phyloP scores from a whole-genome alignment of 1,284 basidiomycete genomes.

The Marasmius oreades region DNA sequence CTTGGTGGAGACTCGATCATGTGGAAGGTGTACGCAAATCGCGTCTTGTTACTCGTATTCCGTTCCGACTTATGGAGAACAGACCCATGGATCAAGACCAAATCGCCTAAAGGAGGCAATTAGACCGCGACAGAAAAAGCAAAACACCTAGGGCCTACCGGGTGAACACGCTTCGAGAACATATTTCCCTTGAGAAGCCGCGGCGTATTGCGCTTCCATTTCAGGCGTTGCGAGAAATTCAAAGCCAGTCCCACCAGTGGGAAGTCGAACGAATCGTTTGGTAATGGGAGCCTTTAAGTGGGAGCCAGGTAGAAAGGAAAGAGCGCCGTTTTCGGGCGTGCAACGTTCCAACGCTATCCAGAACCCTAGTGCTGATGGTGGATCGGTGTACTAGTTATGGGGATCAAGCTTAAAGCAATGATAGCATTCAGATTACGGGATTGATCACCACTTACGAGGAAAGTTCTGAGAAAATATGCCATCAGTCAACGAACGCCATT shows the following conservation, averaged over 20 bases:
- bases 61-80: conserved; percentile 87
- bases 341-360: conserved; percentile 95
- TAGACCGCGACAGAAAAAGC: background rate
- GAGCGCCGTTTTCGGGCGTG: conserved; percentile 80
- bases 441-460: conserved; percentile 46
- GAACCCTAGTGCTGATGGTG: conserved; percentile 88
- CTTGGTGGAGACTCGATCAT: conserved; percentile 75
- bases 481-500: background rate
- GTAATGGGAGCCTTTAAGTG: conserved; percentile 71
- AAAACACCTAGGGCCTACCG: conserved; percentile 41
- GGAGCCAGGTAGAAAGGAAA: conserved; percentile 91
- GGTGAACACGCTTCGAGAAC: conserved; percentile 73
- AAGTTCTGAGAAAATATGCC: conserved; percentile 46
- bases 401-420: conserved; percentile 1
- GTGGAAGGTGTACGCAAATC: conserved; percentile 94
- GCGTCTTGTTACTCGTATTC: conserved; percentile 68
- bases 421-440: background rate
- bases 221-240: conserved; percentile 52
- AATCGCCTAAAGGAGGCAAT: conserved; percentile 49
- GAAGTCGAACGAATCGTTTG: conserved; percentile 80
- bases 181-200: conserved; percentile 48
- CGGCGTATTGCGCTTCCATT: conserved; percentile 32
- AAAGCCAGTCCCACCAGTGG: conserved; percentile 76
- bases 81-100: conserved; percentile 88
- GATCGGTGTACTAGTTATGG: conserved; percentile 76